Evolutionary conservation across 1,284 basidiomycete genomes (phyloP), one percentile per base, ranked within the genome.

Genomic region (Puccinia brachypodii): DNA sequence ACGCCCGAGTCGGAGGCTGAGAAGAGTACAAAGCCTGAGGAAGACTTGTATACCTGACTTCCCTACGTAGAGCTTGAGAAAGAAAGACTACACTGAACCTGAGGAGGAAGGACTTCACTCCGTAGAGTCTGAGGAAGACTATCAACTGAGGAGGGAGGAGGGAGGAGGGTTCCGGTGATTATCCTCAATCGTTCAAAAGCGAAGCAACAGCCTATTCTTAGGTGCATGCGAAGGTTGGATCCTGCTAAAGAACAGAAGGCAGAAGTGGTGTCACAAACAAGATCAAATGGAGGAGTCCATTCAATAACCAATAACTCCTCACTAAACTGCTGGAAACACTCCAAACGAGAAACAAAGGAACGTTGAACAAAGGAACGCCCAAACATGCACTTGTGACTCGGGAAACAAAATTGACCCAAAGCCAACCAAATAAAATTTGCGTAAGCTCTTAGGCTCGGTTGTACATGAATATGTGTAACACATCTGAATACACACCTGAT

Each of bases 301-400:
- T 28, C 33, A 62, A 19, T 33, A 62, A 62, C 25, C 25, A 31
- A 60, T 60, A n/a, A n/a, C 58, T 60, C 58, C n/a, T 60, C 33
- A 14, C 14, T 31, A 62, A 62, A 25, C 62, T 33, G n/a, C 36
- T 42, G 38, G 7, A 66, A 6, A 40, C 36, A 22, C 22, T 66
- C 62, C 38, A 40, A 66, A 40, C 25, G 22, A 66, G 62, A 66
- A 40, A 66, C 62, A 66, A 66, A 66, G 62, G 36, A 66, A 66
- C 36, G 7, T 66, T 42, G 19, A 14, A 40, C 62, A 66, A 66
- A 66, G 62, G 62, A 66, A n/a, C 38, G 42, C 42, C 62, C 62
- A 66, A 66, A 66, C 62, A 66, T 66, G 0, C 62, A 9, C 62
- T n/a, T 42, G 62, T 66, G 62, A 40, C 62, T 66, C 42, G 62